A percentile compares a stretch with the other conserved stretches of the same genome.
phyloP scores from a whole-genome alignment of 164 flowering plant species.

The Euptelea pleiosperma region DNA sequence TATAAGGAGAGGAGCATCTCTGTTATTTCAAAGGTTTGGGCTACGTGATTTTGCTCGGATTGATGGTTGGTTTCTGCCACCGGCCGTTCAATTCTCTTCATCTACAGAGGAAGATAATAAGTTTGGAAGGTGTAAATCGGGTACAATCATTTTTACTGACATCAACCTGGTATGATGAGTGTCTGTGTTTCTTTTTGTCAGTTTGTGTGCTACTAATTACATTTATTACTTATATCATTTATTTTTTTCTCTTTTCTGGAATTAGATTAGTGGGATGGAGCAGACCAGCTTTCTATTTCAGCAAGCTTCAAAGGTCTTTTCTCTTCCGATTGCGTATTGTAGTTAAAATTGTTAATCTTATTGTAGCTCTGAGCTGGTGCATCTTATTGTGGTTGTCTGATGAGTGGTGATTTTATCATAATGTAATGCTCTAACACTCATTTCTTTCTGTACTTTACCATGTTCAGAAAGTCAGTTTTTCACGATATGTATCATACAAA shows the following conservation, averaged over 20 bases:
- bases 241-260: slow-evolving; percentile 5
- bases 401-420: neutral
- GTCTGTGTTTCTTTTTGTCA: neutral
- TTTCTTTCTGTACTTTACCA: too few relatives aligned
- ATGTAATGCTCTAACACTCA: too few relatives aligned
- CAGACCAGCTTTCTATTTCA: slow-evolving; percentile 93
- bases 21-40: slow-evolving; percentile 63
- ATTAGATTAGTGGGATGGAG: slow-evolving; percentile 93
- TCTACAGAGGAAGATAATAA: slow-evolving; percentile 26
- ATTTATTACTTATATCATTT: slow-evolving; percentile 5
- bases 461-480: too few relatives aligned
- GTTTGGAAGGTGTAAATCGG: slow-evolving; percentile 53
- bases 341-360: neutral
- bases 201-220: neutral
- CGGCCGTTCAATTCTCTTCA: slow-evolving; percentile 24
- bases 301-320: slow-evolving; percentile 86
- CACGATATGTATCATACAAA: too few relatives aligned
- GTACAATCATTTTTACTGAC: slow-evolving; percentile 71
- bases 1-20: slow-evolving; percentile 68
- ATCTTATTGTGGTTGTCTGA: neutral
- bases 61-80: slow-evolving; percentile 93
- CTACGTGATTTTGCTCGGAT: slow-evolving; percentile 88
- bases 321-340: slow-evolving; percentile 1
- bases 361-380: neutral
- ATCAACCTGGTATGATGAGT: slow-evolving; percentile 66